Evolutionary conservation across 495 filamentous ascomycete species (phyloP), one percentile per base, ranked within the genome.

Genomic region (Pseudevernia furfuracea): DNA sequence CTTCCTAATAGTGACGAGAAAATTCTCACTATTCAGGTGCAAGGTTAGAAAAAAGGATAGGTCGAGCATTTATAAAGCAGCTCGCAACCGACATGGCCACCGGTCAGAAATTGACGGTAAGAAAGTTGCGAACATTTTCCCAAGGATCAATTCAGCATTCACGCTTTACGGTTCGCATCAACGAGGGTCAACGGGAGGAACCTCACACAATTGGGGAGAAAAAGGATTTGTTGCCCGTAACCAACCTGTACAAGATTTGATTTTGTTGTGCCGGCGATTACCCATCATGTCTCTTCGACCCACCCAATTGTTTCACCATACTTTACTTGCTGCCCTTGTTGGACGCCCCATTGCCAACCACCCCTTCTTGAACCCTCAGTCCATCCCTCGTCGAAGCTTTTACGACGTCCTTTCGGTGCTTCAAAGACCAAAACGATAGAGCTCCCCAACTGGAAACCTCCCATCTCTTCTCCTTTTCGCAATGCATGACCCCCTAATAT

Each of bases 351-450:
- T 68, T 78, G 82, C 82, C 91, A 97, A 0, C 90, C 92, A 36
- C 81, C 87, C 60, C 79, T 80, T 56, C 80, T 77, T 25, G 78
- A 74, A 48, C 80, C 80, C 55, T 76, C 76, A 63, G 68, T 71
- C 81, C 79, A 84, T 44, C 83, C 88, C 70, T 82, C 84, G 74
- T 89, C 87, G 58, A 86, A 82, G 59, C 85, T 89, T 61, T 81
- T 79, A 41, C 82, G 73, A 46, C 75, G 74, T 10, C 84, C 83
- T 66, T 85, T 85, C 0, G 94, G 94, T 44, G 93, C 94, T 74
- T 99, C 94, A 77, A 99, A 99, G 7, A 97, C 92, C 39, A 99
- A 78, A 43, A 99, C 94, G 64, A 99, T 88, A 0, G 93, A 92
- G 72, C 92, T 97, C 30, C 94, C 94, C 28, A 99, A 80, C 78